A percentile compares a stretch with the other conserved stretches of the same genome.
These are phyloP conservation scores for Hygrophila difformis DNA, from an alignment of 257 asterid species.

Conservation along the genomic window DNA sequence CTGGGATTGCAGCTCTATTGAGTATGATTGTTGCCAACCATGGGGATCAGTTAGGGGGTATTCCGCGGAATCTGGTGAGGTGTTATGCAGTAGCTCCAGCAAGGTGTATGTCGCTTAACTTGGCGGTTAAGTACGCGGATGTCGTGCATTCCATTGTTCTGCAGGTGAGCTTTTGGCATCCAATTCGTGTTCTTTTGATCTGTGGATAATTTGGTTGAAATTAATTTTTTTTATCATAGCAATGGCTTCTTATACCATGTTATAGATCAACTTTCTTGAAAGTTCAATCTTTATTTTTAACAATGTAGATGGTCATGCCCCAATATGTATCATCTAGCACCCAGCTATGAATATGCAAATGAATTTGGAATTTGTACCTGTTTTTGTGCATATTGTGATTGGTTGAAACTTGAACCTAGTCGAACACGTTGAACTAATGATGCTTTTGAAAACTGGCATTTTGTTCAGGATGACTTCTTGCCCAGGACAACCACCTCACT, in stretches of 20 bases:
- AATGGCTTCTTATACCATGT: too few relatives aligned
- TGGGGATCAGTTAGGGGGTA: conserved; percentile 57
- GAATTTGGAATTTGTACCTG: background rate
- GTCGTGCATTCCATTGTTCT: conserved; percentile 65
- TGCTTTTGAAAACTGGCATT: conserved; percentile 8
- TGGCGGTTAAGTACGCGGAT: conserved; percentile 93
- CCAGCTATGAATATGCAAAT: background rate
- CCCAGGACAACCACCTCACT: conserved; percentile 93
- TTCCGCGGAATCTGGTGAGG: conserved; percentile 55
- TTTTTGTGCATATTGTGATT: background rate
- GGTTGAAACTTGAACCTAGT: conserved; percentile 10
- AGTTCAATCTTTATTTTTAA: too few relatives aligned
- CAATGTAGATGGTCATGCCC: too few relatives aligned
- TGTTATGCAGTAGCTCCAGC: conserved; percentile 95
- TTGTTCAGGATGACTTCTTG: conserved; percentile 84
- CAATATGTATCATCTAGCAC: background rate
- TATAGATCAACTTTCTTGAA: too few relatives aligned
- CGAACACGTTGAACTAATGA: conserved; percentile 12
- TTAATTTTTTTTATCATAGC: background rate
- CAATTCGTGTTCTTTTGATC: background rate
- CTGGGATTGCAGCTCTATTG: conserved; percentile 80
- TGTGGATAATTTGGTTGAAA: background rate
- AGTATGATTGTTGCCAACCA: conserved; percentile 70
- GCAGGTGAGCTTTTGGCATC: conserved; percentile 48
- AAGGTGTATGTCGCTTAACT: conserved; percentile 87